A percentile compares a stretch with the other conserved stretches of the same genome.
phyloP scores from a whole-genome alignment of 2,329 filamentous ascomycete species.

The Colletotrichum tofieldiae region DNA sequence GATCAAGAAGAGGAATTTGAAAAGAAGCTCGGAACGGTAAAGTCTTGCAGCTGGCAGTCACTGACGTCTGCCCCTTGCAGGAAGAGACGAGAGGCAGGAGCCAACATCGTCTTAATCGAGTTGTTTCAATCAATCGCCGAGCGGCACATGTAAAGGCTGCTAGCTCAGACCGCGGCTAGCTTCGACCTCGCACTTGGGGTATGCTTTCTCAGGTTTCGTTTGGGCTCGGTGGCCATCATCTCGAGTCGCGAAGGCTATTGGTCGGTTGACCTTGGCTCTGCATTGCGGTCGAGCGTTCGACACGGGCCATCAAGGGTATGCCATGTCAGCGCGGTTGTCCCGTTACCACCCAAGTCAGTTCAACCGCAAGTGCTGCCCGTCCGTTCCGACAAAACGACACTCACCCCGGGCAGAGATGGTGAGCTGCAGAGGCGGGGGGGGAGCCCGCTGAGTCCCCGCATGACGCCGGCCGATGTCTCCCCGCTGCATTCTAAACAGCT shows the following conservation, averaged over 20 bases:
- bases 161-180: slow-evolving; percentile 35
- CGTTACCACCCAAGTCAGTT: not conserved
- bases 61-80: not conserved
- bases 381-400: slow-evolving; percentile 4
- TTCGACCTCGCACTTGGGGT: slow-evolving; percentile 25
- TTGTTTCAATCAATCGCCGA: slow-evolving; percentile 34
- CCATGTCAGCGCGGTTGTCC: slow-evolving; percentile 18
- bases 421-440: slow-evolving; percentile 27
- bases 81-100: slow-evolving; percentile 14
- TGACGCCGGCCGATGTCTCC: slow-evolving; percentile 13
- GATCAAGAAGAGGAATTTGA: not conserved
- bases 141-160: slow-evolving; percentile 39
- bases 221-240: slow-evolving; percentile 18
- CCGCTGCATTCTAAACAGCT: slow-evolving; percentile 11
- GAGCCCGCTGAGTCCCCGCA: slow-evolving; percentile 30
- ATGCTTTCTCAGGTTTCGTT: slow-evolving; percentile 35
- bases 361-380: not conserved
- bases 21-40: not conserved
- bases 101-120: slow-evolving; percentile 37
- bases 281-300: slow-evolving; percentile 31
- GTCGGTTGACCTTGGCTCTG: slow-evolving; percentile 14
- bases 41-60: not conserved
- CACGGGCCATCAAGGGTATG: slow-evolving; percentile 21
- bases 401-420: slow-evolving; percentile 10
- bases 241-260: slow-evolving; percentile 20